Conservation (phyloP, 2,329 filamentous ascomycete species). For the Hortaea werneckii region DNA sequence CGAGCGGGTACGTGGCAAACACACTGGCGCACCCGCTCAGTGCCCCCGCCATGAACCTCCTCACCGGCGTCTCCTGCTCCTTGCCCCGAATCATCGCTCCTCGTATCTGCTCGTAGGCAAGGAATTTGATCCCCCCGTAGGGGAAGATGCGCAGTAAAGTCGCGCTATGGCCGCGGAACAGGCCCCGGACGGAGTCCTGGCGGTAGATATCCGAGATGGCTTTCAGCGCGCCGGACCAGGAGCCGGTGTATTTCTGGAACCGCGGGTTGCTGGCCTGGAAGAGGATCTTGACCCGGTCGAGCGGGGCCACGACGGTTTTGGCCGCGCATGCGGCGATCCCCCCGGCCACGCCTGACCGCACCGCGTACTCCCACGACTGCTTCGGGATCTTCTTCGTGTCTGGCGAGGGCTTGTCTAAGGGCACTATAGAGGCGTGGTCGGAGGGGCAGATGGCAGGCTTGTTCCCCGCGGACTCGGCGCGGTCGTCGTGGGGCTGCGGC, state of each 20-base stretch:
- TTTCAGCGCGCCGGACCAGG: slow-evolving; percentile 71
- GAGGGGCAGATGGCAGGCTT: background rate
- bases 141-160: slow-evolving; percentile 92
- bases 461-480: too few species aligned
- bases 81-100: slow-evolving; percentile 60
- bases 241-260: slow-evolving; percentile 85
- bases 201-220: slow-evolving; percentile 77
- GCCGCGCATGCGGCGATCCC: slow-evolving; percentile 86
- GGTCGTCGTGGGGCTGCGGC: too few species aligned
- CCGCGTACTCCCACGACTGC: slow-evolving; percentile 71
- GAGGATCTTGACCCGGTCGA: slow-evolving; percentile 96
- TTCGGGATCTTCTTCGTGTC: slow-evolving; percentile 43
- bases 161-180: slow-evolving; percentile 90
- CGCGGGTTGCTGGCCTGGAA: slow-evolving; percentile 93
- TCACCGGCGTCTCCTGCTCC: slow-evolving; percentile 67
- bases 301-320: slow-evolving; percentile 88
- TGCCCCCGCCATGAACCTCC: slow-evolving; percentile 64
- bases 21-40: slow-evolving; percentile 80
- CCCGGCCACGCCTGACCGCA: slow-evolving; percentile 75
- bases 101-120: slow-evolving; percentile 94
- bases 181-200: slow-evolving; percentile 60
- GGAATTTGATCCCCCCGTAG: slow-evolving; percentile 94
- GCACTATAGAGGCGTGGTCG: background rate
- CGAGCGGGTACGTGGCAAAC: slow-evolving; percentile 91
- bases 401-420: background rate